Base-by-base conservation (phyloP, 2,329 filamentous ascomycete species). In the Pseudocercospora fijiensis region DNA sequence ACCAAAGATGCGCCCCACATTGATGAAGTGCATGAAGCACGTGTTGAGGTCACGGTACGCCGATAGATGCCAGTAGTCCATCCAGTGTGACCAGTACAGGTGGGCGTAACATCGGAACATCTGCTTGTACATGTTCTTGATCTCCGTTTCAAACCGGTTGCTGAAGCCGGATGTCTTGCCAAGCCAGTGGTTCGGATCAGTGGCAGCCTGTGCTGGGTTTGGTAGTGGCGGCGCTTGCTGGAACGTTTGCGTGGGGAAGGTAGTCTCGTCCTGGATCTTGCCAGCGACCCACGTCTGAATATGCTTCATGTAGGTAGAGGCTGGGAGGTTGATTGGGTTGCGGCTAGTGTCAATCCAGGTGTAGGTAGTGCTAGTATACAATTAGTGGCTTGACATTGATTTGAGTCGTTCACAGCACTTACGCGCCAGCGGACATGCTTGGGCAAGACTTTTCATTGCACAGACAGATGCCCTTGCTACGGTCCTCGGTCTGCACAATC, bases 271-370 rank as follows among this genome's bases (percentile, higher is more conserved):
- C 72, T 95, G 91, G 68, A 96, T 92, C 81, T 98, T 98, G 79
- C 92, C 92, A 28, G 91, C 90, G 76, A 98, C 96, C 93, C 94
- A 98, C 74, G 94, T 91, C 80, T 97, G 93, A 77, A 98, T 96
- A 26, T 96, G 87, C 70, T 91, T 92, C 80, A 97, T 95, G 80
- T 98, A 98, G 77, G 96, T 92, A 66, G 88, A 88, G 6, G 94
- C 94, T 3, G 94, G 92, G 47, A 98, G 90, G 78, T 96, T 94
- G 68, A 96, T 92, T 10, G 94, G 92, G 75, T 92, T 89, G 71
- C 90, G 88, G 72, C 91, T 88, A 69, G 89, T 88, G 78, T 97
- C 96, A 60, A 98, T 86, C 94, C 94, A 98, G 56, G 93, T 97
- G 78, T 96, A 98, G 26, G 92, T 96, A 78, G 96, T 90, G 73